Percentiles rank a stretch among this genome's conserved stretches.
Conservation (phyloP, 495 filamentous ascomycete species). For the Parathielavia hyrcaniae region DNA sequence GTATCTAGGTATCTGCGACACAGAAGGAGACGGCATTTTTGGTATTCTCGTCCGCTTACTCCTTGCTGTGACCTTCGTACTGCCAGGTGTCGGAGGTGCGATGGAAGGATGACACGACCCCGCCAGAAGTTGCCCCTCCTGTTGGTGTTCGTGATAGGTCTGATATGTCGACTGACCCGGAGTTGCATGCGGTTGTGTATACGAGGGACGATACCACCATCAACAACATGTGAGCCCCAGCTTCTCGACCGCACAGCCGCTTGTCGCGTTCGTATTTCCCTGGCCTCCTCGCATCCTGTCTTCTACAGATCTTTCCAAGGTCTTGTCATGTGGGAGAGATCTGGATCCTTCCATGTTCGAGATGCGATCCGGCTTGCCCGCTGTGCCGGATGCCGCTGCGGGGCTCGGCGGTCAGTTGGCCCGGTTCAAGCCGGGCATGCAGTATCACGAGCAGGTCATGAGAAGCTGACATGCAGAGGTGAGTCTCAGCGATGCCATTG, state of each 20-base stretch:
- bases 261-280: not conserved
- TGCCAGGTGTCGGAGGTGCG: not conserved
- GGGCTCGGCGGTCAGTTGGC: not conserved
- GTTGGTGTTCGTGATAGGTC: not conserved
- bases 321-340: not conserved
- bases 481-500: no score
- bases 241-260: not conserved
- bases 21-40: not conserved
- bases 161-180: not conserved
- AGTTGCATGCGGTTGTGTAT: not conserved
- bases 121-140: not conserved
- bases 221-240: not conserved
- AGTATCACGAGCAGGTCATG: no score
- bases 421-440: not conserved
- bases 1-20: not conserved
- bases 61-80: not conserved
- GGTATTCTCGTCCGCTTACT: not conserved
- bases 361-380: no score
- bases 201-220: slow-evolving; percentile 5
- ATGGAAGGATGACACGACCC: not conserved
- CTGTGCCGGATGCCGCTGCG: no score
- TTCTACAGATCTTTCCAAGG: no score
- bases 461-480: no score
- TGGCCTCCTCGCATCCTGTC: no score
- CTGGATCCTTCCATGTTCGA: not conserved